These are phyloP conservation scores for Corniculantispora saksenae DNA, from an alignment of 2,329 filamentous ascomycete genomes.

Conservation along the genomic window DNA sequence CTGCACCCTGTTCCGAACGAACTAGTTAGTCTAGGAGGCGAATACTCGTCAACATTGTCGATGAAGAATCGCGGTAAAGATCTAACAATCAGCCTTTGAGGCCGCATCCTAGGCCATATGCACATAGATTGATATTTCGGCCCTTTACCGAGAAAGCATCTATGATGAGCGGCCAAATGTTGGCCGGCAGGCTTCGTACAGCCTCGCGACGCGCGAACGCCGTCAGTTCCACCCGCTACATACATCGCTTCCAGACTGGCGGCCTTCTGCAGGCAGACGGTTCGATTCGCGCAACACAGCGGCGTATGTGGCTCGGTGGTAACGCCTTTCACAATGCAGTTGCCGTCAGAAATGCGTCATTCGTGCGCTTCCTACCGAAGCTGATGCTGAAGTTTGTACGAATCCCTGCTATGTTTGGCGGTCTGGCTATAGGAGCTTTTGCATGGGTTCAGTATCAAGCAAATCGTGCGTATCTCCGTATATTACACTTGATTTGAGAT, in stretches of 20 bases:
- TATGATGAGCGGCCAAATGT: constrained; percentile 40
- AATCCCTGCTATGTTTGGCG: constrained; percentile 88
- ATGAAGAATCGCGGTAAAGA: not conserved
- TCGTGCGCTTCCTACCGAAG: constrained; percentile 72
- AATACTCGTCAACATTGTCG: not conserved
- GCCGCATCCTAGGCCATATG: constrained; percentile 1
- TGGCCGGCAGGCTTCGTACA: constrained; percentile 72
- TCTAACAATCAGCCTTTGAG: constrained; percentile 8
- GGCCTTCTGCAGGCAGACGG: constrained; percentile 69
- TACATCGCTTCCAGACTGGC: constrained; percentile 67
- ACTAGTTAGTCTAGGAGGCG: not conserved
- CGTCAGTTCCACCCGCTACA: constrained; percentile 56
- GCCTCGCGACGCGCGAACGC: constrained; percentile 61
- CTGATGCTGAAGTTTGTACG: constrained; percentile 87
- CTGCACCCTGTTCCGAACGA: not conserved
- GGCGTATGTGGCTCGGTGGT: constrained; percentile 74
- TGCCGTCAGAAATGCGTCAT: constrained; percentile 63
- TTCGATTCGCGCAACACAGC: constrained; percentile 59
- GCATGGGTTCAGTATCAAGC: constrained; percentile 98
- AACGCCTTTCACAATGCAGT: constrained; percentile 84
- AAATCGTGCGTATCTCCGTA: constrained; percentile 60
- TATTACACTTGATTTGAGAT: not conserved
- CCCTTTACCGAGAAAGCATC: not conserved
- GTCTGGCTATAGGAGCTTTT: constrained; percentile 79
- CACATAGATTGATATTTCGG: not conserved